These are phyloP conservation scores for Fraxinus ornus DNA, from an alignment of 305 asterid species.

Conservation along the genomic window DNA sequence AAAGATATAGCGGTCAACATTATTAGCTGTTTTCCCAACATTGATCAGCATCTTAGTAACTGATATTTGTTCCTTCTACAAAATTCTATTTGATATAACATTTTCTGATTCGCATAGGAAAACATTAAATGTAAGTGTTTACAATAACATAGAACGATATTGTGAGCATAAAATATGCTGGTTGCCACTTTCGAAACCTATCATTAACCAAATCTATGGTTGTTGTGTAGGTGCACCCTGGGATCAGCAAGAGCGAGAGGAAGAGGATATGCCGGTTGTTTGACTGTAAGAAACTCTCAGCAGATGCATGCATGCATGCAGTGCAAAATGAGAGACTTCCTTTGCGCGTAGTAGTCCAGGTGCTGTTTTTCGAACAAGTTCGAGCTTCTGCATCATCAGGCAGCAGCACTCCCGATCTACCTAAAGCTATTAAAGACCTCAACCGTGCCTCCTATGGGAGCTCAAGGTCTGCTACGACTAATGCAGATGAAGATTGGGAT, in stretches of 20 bases:
- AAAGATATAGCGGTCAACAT: not conserved
- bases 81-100: not conserved
- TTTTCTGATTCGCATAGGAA: not conserved
- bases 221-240: conserved; percentile 73
- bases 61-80: not conserved
- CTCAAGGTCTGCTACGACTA: conserved; percentile 67
- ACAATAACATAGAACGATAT: not conserved
- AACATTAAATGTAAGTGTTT: not conserved
- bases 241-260: conserved; percentile 82
- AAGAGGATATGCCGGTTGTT: conserved; percentile 72
- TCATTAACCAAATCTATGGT: conserved; percentile 5
- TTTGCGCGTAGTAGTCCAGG: conserved; percentile 80
- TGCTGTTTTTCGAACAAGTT: conserved; percentile 92
- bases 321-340: conserved; percentile 94
- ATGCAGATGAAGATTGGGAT: conserved; percentile 95
- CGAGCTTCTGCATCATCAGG: conserved; percentile 91
- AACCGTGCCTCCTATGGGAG: conserved; percentile 68
- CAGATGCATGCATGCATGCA: conserved; percentile 92
- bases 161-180: not conserved
- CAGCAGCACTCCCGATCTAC: conserved; percentile 93
- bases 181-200: not conserved
- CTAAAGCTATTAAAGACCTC: conserved; percentile 75
- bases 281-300: conserved; percentile 96
- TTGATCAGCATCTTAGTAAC: not conserved
- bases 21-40: not conserved